phyloP scores from a whole-genome alignment of 2,329 filamentous ascomycete genomes.

The Aspergillus awamori region DNA sequence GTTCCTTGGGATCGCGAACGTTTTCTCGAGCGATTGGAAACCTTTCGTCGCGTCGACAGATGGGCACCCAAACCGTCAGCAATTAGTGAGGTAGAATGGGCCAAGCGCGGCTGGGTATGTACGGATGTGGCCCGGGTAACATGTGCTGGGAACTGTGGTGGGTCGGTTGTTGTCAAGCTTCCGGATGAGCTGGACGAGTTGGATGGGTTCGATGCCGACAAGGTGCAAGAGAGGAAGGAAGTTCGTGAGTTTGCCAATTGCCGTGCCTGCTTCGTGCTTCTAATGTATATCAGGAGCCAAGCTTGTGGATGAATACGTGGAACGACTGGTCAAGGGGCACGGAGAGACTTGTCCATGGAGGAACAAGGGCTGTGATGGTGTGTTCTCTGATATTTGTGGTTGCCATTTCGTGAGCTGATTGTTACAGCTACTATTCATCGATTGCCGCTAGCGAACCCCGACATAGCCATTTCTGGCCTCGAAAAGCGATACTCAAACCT shows the following conservation, averaged over 20 bases:
- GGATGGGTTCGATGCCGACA: conserved; percentile 49
- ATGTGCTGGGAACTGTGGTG: conserved; percentile 78
- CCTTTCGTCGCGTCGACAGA: conserved; percentile 85
- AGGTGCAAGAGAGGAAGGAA: conserved; percentile 46
- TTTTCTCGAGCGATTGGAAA: conserved; percentile 78
- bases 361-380: conserved; percentile 83
- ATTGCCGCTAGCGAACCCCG: conserved; percentile 65
- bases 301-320: conserved; percentile 74
- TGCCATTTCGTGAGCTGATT: conserved; percentile 22
- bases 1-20: conserved; percentile 82
- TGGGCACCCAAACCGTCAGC: conserved; percentile 91
- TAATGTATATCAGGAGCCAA: conserved; percentile 54
- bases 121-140: conserved; percentile 79
- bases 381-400: conserved; percentile 20
- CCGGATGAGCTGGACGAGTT: conserved; percentile 64
- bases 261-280: neutral
- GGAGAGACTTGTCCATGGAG: conserved; percentile 83
- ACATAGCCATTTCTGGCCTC: conserved; percentile 60
- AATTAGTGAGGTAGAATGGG: conserved; percentile 91
- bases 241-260: conserved; percentile 39
- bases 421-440: conserved; percentile 64
- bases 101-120: conserved; percentile 88
- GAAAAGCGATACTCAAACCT: conserved; percentile 65
- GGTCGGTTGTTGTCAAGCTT: conserved; percentile 80
- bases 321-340: conserved; percentile 74